phyloP scores from a whole-genome alignment of 2,329 filamentous ascomycete species.

The Lachnellula subtilissima region DNA sequence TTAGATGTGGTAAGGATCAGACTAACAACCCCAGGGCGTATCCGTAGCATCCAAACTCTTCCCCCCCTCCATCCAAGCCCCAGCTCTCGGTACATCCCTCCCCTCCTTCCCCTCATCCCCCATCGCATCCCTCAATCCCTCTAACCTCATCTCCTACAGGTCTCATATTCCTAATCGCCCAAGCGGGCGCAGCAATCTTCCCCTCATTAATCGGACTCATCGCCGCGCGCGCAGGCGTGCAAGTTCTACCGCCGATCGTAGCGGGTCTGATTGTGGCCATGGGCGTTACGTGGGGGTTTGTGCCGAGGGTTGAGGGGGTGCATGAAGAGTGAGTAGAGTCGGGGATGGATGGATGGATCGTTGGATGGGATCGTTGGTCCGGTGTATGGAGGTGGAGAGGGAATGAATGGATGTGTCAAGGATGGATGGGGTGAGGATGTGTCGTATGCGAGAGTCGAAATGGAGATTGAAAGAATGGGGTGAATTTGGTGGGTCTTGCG shows the following conservation, averaged over 20 bases:
- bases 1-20: too few species aligned
- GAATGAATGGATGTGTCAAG: not conserved
- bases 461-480: too few species aligned
- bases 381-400: not conserved
- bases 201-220: slow-evolving; percentile 51
- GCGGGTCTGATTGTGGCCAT: slow-evolving; percentile 43
- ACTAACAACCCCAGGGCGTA: slow-evolving; percentile 40
- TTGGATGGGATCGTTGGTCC: not conserved
- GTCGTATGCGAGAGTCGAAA: too few species aligned
- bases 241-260: slow-evolving; percentile 48
- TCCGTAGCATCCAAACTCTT: slow-evolving; percentile 50
- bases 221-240: slow-evolving; percentile 41
- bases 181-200: slow-evolving; percentile 51
- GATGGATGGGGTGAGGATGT: too few species aligned
- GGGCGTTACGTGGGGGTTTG: slow-evolving; percentile 43
- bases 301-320: slow-evolving; percentile 24
- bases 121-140: too few species aligned
- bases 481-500: too few species aligned
- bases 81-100: slow-evolving; percentile 38
- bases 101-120: too few species aligned
- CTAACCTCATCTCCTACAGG: slow-evolving; percentile 19
- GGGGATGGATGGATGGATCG: not conserved
- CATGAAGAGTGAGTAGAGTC: not conserved
- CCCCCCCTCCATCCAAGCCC: slow-evolving; percentile 40
- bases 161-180: slow-evolving; percentile 53